phyloP scores from a whole-genome alignment of 2,329 filamentous ascomycete genomes.

The Sordariomycetes sp. region DNA sequence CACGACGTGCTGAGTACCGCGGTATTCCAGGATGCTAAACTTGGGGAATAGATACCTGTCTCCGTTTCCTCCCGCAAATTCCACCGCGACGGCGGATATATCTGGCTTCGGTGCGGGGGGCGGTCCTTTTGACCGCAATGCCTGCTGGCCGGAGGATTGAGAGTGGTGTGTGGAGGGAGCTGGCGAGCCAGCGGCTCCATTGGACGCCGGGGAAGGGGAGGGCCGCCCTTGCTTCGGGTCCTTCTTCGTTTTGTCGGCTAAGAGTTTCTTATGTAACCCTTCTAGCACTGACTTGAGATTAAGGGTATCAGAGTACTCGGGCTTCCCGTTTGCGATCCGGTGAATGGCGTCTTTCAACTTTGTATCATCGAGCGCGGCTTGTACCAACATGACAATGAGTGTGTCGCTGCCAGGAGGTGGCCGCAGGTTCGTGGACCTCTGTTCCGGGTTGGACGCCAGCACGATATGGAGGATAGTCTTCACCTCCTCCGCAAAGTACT shows the following conservation, averaged over 20 bases:
- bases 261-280: slow-evolving; percentile 20
- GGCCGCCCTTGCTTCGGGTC: slow-evolving; percentile 9
- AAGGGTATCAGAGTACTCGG: slow-evolving; percentile 39
- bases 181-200: background rate
- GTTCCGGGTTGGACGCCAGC: slow-evolving; percentile 44
- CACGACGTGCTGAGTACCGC: slow-evolving; percentile 50
- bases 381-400: slow-evolving; percentile 45
- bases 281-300: slow-evolving; percentile 45
- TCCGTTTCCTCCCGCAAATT: slow-evolving; percentile 55
- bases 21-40: slow-evolving; percentile 64
- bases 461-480: slow-evolving; percentile 48
- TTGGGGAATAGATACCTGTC: slow-evolving; percentile 73
- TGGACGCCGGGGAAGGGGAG: slow-evolving; percentile 8
- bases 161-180: slow-evolving; percentile 27
- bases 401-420: slow-evolving; percentile 44
- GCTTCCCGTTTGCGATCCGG: slow-evolving; percentile 39
- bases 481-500: slow-evolving; percentile 50
- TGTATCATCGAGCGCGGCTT: slow-evolving; percentile 43
- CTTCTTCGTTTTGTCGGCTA: slow-evolving; percentile 10
- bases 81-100: slow-evolving; percentile 56
- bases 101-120: slow-evolving; percentile 44
- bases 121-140: slow-evolving; percentile 47
- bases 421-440: slow-evolving; percentile 40
- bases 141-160: background rate
- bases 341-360: slow-evolving; percentile 38